Percentiles rank a stretch among this genome's conserved stretches.
Conservation (phyloP, 345 rosid species). For the Citrus trifoliata region DNA sequence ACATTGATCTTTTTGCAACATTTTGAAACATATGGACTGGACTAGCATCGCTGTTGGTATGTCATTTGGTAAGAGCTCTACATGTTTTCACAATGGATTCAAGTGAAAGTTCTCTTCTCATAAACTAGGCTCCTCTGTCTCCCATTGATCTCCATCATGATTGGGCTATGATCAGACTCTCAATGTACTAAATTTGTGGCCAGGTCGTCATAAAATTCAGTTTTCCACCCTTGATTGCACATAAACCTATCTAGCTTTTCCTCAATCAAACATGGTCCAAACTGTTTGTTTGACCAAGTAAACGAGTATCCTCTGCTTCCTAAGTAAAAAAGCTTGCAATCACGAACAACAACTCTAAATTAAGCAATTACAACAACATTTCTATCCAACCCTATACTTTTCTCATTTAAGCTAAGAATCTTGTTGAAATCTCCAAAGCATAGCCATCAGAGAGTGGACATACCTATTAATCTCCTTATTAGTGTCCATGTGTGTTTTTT, state of each 20-base stretch:
- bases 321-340: not conserved
- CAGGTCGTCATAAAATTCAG: rapidly evolving
- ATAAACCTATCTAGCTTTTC: not conserved
- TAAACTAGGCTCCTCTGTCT: not conserved
- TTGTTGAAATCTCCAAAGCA: too few species aligned
- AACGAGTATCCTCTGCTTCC: not conserved
- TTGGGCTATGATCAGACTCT: too few species aligned
- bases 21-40: too few species aligned
- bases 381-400: not conserved
- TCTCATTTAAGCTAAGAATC: not conserved
- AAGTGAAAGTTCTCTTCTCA: too few species aligned
- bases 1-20: too few species aligned
- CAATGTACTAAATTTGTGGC: too few species aligned
- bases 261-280: not conserved
- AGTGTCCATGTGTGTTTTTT: not conserved
- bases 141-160: too few species aligned
- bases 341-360: rapidly evolving
- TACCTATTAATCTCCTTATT: too few species aligned
- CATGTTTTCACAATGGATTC: not conserved
- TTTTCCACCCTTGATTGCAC: not conserved
- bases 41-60: rapidly evolving
- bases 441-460: too few species aligned
- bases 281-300: not conserved
- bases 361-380: too few species aligned
- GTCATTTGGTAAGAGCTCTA: too few species aligned